phyloP scores from a whole-genome alignment of 306 rosid species.

The Malus fusca region DNA sequence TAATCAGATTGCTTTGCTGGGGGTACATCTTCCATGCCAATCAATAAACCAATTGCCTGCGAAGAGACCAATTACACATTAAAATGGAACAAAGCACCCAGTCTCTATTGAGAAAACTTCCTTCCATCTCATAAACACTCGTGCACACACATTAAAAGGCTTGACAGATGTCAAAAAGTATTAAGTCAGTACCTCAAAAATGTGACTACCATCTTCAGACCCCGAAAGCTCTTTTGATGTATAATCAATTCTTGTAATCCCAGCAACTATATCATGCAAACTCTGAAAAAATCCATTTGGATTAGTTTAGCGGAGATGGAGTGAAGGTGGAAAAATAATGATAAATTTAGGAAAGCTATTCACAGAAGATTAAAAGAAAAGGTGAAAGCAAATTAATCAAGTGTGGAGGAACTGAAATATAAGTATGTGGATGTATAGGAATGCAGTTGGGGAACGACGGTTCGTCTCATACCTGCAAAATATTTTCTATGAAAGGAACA shows the following conservation, averaged over 20 bases:
- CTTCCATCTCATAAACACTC: background rate
- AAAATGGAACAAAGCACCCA: conserved; percentile 10
- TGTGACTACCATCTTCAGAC: conserved; percentile 95
- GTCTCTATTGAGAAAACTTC: background rate
- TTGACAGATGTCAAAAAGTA: background rate
- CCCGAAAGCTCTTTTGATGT: conserved; percentile 50
- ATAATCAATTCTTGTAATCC: conserved; percentile 56
- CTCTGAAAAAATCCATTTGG: conserved; percentile 41
- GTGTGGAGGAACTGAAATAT: background rate
- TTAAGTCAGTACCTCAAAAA: conserved; percentile 71
- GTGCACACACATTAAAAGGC: background rate
- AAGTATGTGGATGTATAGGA: background rate
- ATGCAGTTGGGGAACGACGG: background rate
- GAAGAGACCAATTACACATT: conserved; percentile 17
- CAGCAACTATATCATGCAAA: conserved; percentile 65
- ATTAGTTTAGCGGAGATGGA: background rate
- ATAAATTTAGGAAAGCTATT: background rate
- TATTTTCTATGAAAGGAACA: conserved; percentile 73
- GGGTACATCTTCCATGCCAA: conserved; percentile 91
- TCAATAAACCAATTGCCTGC: conserved; percentile 92
- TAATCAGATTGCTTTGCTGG: conserved; percentile 79
- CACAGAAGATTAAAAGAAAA: conserved; percentile 3
- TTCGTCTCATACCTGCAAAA: conserved; percentile 68
- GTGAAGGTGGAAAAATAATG: conserved; percentile 6
- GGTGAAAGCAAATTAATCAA: background rate